These are phyloP conservation scores for Piper betle DNA, from an alignment of 164 flowering plant species.

Conservation along the genomic window DNA sequence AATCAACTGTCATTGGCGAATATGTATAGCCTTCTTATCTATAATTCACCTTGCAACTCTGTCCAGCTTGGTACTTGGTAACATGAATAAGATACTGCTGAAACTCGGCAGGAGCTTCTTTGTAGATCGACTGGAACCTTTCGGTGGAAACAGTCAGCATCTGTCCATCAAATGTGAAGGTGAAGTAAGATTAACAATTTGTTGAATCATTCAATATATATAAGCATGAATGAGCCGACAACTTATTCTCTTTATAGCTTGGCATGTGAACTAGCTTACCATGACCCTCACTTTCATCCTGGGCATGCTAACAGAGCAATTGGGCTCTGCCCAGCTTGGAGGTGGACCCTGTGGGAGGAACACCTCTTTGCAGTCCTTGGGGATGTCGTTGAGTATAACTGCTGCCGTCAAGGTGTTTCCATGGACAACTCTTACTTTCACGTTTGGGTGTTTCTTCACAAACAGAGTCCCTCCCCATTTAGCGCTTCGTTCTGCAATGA, in stretches of 20 bases:
- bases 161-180: constrained; percentile 18
- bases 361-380: constrained; percentile 51
- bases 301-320: constrained; percentile 88
- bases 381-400: constrained; percentile 65
- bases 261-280: constrained; percentile 23
- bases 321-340: constrained; percentile 94
- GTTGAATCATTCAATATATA: neutral
- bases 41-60: constrained; percentile 51
- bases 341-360: constrained; percentile 86
- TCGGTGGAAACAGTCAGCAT: constrained; percentile 77
- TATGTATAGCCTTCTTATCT: too few species aligned
- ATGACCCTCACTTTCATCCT: constrained; percentile 46
- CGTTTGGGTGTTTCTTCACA: constrained; percentile 64
- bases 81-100: constrained; percentile 74
- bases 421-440: constrained; percentile 74
- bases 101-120: constrained; percentile 58
- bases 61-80: constrained; percentile 74
- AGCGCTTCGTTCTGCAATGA: constrained; percentile 65
- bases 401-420: constrained; percentile 94
- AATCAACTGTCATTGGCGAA: too few species aligned
- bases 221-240: too few species aligned
- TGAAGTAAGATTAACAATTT: neutral
- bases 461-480: constrained; percentile 89
- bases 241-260: too few species aligned
- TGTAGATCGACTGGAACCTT: constrained; percentile 64